Conservation (phyloP, 2,329 filamentous ascomycete species). For the Talaromyces sp. region DNA sequence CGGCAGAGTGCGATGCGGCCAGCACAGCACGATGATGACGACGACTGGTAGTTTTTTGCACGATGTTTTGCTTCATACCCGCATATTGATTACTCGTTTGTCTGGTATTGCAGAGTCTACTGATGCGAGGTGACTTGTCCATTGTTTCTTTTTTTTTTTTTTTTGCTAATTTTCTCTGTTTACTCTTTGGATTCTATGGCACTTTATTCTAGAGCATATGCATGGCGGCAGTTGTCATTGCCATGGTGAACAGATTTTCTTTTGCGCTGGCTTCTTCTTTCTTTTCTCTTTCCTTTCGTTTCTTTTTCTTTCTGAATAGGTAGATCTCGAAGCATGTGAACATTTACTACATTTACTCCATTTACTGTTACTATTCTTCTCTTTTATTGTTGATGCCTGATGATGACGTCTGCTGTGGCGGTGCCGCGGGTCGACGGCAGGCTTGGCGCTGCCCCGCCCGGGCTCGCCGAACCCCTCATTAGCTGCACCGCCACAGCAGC, state of each 20-base stretch:
- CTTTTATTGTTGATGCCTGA: neutral
- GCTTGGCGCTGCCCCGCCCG: neutral
- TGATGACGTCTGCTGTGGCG: neutral
- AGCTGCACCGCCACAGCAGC: neutral
- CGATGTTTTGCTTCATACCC: neutral
- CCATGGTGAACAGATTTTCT: neutral
- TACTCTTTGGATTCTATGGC: neutral
- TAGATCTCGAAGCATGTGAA: neutral
- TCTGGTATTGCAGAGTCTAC: neutral
- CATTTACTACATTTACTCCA: neutral
- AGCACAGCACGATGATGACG: conserved; percentile 61
- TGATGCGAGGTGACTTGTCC: neutral
- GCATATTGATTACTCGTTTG: neutral
- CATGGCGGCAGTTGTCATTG: neutral
- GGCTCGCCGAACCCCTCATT: neutral
- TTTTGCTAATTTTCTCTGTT: neutral
- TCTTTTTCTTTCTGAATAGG: neutral
- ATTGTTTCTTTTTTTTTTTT: neutral
- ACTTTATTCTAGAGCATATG: conserved; percentile 1
- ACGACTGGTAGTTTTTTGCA: conserved; percentile 54
- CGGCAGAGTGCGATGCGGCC: conserved; percentile 68
- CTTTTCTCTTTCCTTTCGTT: neutral
- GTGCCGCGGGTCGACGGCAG: neutral
- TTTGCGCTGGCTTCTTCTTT: neutral
- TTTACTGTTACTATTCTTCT: neutral